These are phyloP conservation scores for Mycena indigotica DNA, from an alignment of 768 basidiomycete genomes.

Conservation along the genomic window DNA sequence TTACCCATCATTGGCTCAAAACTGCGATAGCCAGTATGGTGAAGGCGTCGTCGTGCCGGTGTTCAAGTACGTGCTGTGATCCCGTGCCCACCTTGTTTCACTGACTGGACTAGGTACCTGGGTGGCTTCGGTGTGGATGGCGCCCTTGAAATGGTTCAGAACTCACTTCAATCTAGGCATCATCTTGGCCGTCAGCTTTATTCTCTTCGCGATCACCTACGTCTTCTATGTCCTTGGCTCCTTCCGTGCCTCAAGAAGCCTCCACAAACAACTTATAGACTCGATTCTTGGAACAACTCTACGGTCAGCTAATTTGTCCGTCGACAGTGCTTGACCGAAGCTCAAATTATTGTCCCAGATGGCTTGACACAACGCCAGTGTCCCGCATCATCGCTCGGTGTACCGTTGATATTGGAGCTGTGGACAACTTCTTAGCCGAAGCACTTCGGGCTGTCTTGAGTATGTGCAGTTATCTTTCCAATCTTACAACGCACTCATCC, in stretches of 20 bases:
- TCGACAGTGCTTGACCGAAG: not conserved
- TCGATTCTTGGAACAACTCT: slow-evolving; percentile 63
- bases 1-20: too few species aligned
- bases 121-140: slow-evolving; percentile 36
- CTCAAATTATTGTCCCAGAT: slow-evolving; percentile 36
- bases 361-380: slow-evolving; percentile 48
- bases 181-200: slow-evolving; percentile 34
- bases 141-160: not conserved
- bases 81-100: not conserved
- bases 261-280: slow-evolving; percentile 54
- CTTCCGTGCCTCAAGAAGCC: slow-evolving; percentile 53
- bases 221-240: slow-evolving; percentile 49
- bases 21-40: slow-evolving; percentile 36
- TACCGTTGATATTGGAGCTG: slow-evolving; percentile 63
- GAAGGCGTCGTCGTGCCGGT: slow-evolving; percentile 35
- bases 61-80: slow-evolving; percentile 35
- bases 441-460: slow-evolving; percentile 23
- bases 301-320: slow-evolving; percentile 38
- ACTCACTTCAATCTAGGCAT: slow-evolving; percentile 20
- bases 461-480: slow-evolving; percentile 34
- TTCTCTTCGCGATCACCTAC: slow-evolving; percentile 36
- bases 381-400: slow-evolving; percentile 64
- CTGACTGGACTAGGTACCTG: slow-evolving; percentile 46
- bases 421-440: slow-evolving; percentile 49
- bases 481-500: slow-evolving; percentile 27